Base-by-base conservation (phyloP, 2,329 filamentous ascomycete species). In the Curvularia eragrostidis region DNA sequence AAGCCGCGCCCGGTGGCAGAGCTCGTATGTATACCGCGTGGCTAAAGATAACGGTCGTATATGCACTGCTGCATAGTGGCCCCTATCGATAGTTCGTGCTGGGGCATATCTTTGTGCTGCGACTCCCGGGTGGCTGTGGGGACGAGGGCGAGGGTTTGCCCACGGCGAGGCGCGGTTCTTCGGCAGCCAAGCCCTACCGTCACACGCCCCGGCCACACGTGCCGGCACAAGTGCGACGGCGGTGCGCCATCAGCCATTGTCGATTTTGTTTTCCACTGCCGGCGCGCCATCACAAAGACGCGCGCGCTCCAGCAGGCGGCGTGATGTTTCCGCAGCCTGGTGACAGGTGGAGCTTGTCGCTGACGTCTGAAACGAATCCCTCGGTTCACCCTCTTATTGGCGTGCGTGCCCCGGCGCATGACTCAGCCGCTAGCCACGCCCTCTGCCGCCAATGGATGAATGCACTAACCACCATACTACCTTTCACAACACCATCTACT, bases 281-380 rank as follows among this genome's bases (percentile, higher is more conserved):
- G n/a, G 41, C 9, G 43, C 66, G 61, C 36, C 38, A 60, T 36
- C 61, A 49, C 41, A 19, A 51, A 67, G 50, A 50, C 38, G 64
- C 67, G 67, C 67, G 67, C 67, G 64, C 67, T 65, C 66, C 57
- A 49, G 21, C 54, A 50, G 54, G 58, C 56, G 59, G 59, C 44
- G 59, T 59, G 28, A 21, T 48, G 44, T 32, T 34, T 48, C 30
- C 44, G 36, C 28, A 19, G 12, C 24, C 26, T 39, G 52, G 58
- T 59, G 57, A 56, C 53, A 30, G 54, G 52, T 42, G 53, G 54
- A 60, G 58, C 58, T 54, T 49, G 54, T 24, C 32, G 15, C 49
- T 47, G 50, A 49, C 56, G 47, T 53, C 58, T 66, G 60, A 68
- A 68, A 65, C 61, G 32, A 46, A 60, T 59, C 41, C 44, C 26